phyloP scores from a whole-genome alignment of 1,139 yeast genomes.

The Keqinozyma sinolaborantium region DNA sequence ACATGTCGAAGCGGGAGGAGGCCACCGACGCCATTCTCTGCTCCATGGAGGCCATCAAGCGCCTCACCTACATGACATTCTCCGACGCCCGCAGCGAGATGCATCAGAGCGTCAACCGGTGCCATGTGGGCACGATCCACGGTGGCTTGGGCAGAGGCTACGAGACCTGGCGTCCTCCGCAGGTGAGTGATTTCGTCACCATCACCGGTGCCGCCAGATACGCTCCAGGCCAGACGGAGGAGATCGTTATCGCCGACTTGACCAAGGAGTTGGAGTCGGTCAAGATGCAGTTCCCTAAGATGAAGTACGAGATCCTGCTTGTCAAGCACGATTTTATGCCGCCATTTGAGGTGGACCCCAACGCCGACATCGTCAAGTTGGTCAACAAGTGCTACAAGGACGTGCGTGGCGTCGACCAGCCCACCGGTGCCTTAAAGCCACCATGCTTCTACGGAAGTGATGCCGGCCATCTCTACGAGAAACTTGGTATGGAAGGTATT shows the following conservation, averaged over 20 bases:
- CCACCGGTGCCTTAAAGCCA: constrained; percentile 21
- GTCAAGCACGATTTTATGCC: constrained; percentile 21
- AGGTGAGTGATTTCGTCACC: constrained; percentile 22
- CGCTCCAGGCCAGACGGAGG: constrained; percentile 20
- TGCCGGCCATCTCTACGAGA: constrained; percentile 22
- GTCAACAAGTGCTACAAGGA: constrained; percentile 14
- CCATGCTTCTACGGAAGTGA: constrained; percentile 24
- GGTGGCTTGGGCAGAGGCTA: constrained; percentile 12
- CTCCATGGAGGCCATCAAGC: constrained; percentile 11
- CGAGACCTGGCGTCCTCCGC: constrained; percentile 19
- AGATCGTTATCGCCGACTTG: constrained; percentile 16
- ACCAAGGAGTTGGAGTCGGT: constrained; percentile 16
- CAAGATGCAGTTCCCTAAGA: constrained; percentile 16
- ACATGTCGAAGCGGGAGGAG: constrained; percentile 13
- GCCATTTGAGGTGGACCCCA: constrained; percentile 19
- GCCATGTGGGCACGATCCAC: constrained; percentile 12
- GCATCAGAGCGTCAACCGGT: constrained; percentile 11
- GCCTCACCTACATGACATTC: constrained; percentile 12
- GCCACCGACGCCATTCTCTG: constrained; percentile 13
- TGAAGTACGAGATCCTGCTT: constrained; percentile 17
- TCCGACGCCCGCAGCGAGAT: constrained; percentile 8
- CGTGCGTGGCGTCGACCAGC: constrained; percentile 17
- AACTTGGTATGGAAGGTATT: constrained; percentile 15
- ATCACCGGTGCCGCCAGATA: constrained; percentile 21
- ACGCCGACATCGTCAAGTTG: constrained; percentile 15